Base-by-base conservation (phyloP, 2,329 filamentous ascomycete genomes). In the Aspergillus ruber region DNA sequence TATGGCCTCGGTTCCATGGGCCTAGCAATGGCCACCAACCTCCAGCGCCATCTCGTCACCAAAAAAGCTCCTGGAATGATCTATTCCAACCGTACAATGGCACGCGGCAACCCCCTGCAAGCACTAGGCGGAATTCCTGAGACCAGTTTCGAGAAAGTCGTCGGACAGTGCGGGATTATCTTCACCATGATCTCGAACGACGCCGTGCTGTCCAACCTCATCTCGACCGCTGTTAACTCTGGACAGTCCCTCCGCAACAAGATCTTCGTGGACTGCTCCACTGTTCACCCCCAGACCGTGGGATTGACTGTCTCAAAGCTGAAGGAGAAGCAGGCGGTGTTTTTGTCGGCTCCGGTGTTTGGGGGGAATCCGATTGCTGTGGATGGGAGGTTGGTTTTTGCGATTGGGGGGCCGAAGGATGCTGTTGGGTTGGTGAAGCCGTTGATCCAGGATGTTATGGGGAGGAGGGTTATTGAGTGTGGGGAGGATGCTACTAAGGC, bases 241-340 rank as follows among this genome's bases (percentile, higher is more conserved):
- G 58, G 56, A 3, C 55, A 58, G 12, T 57, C 63, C 0, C 58
- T 86, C 29, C 75, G 75, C 25, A 85, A 83, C 54, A 95, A 94
- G 73, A 74, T 94, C 32, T 85, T 95, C 56, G 80, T 95, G 15
- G 89, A 95, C 61, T 90, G 85, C 74, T 91, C 87, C 3, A 95
- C 90, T 6, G 81, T 95, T 32, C 86, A 91, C 61, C 89, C 90
- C 0, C 81, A 88, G 44, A 88, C 86, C 1, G 66, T 70, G 8
- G 57, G 60, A 2, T 50, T 57, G 1, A 61, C 68, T 1, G 58
- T 65, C 6, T 54, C 62, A 7, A 54, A 65, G 46, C 55, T 74
- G 6, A 56, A 60, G 29, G 59, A 56, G 27, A 60, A 65, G 33
- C 58, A 65, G 15, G 71, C 67, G 0, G 58, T 60, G 12, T 71